Evolutionary conservation across 2,329 filamentous ascomycete species (phyloP), one percentile per base, ranked within the genome.

Genomic region (Penicillium sp.): DNA sequence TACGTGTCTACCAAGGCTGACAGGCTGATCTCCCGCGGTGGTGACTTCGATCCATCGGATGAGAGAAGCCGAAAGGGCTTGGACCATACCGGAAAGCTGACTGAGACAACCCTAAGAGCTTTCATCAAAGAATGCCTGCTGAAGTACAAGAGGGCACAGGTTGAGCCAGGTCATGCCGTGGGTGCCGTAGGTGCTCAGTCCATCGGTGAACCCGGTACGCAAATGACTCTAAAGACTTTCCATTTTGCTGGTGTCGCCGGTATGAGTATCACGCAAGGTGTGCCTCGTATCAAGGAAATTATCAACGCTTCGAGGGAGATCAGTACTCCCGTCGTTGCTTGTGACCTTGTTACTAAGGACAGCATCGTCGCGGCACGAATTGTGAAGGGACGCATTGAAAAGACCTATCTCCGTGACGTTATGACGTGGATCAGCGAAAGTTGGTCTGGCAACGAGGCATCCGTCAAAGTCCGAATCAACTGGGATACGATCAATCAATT

Each of bases 221-320:
- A 99, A 73, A 99, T 99, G 94, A 99, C 94, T 1, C 77, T 99
- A 58, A 97, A 97, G 76, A 97, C 94, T 69, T 97, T 97, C 84
- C 94, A 97, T 88, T 99, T 99, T 78, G 94, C 94, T 69, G 94
- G 94, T 88, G 94, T 99, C 58, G 94, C 94, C 39, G 92, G 92
- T 71, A 97, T 99, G 94, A 96, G 90, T 81, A 96, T 99, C 68
- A 99, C 94, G 0, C 90, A 96, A 68, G 94, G 94, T 89, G 94
- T 99, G 6, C 94, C 94, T 1, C 92, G 94, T 86, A 99, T 99
- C 78, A 99, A 99, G 76, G 94, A 99, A 79, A 99, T 99, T 62
- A 99, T 99, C 84, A 99, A 99, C 74, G 94, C 94, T 5, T 96
- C 91, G 8, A 95, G 91, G 70, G 79, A 80, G 44, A 99, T 99